phyloP scores from a whole-genome alignment of 768 basidiomycete species.

The Mycena vulgaris region DNA sequence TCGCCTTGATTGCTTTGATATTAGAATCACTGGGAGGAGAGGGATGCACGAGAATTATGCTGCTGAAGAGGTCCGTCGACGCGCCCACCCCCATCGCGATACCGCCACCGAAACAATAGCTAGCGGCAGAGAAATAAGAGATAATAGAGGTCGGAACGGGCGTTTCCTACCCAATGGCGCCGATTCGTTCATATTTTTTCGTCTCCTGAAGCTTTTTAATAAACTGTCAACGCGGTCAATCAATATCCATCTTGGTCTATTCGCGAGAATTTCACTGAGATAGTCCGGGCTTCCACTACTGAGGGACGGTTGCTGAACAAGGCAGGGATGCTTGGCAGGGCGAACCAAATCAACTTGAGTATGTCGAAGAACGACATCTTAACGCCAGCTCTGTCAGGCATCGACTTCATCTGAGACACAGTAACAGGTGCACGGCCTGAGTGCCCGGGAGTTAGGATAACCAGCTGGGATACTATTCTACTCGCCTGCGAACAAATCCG shows the following conservation, averaged over 20 bases:
- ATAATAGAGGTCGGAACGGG: neutral
- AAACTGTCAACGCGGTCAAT: constrained; percentile 46
- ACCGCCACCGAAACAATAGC: constrained; percentile 33
- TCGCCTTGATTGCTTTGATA: constrained; percentile 30
- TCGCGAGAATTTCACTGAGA: constrained; percentile 44
- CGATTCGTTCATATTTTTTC: constrained; percentile 60
- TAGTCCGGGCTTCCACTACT: constrained; percentile 49
- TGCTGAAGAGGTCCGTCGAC: constrained; percentile 22
- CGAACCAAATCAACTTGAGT: constrained; percentile 44
- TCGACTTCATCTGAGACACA: neutral
- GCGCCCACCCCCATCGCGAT: constrained; percentile 20
- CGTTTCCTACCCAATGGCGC: constrained; percentile 57
- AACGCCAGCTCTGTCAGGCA: constrained; percentile 52
- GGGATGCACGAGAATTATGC: constrained; percentile 34
- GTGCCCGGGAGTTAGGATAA: no score
- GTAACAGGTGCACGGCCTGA: constrained; percentile 31
- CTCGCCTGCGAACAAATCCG: constrained; percentile 61
- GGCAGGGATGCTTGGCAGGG: constrained; percentile 46
- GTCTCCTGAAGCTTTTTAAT: constrained; percentile 53
- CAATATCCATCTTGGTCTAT: neutral
- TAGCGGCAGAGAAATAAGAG: neutral
- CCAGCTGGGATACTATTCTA: no score
- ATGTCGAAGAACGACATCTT: constrained; percentile 47
- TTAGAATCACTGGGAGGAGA: constrained; percentile 11
- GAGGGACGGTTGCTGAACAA: constrained; percentile 52